A percentile compares a stretch with the other conserved stretches of the same genome.
These are phyloP conservation scores for Neonectria faginata DNA, from an alignment of 2,329 filamentous ascomycete genomes.

Conservation along the genomic window DNA sequence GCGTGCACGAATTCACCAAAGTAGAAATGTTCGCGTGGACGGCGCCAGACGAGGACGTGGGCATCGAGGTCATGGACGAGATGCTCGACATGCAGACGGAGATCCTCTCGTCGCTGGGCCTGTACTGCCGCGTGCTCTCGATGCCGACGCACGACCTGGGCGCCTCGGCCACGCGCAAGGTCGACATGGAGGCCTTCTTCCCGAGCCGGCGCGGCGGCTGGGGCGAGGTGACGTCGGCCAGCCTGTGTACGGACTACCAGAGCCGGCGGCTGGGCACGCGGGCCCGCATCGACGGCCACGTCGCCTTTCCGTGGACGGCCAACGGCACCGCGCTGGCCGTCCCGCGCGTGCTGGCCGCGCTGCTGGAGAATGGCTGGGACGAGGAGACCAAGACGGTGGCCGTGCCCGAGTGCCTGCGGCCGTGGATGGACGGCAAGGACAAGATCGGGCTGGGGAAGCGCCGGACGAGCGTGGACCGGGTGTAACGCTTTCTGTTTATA, in stretches of 20 bases:
- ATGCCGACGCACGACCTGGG: conserved; percentile 93
- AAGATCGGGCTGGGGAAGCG: conserved; percentile 64
- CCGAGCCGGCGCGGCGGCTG: conserved; percentile 80
- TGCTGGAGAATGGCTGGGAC: conserved; percentile 93
- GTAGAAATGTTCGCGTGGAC: conserved; percentile 98
- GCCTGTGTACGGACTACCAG: conserved; percentile 96
- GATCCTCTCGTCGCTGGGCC: conserved; percentile 79
- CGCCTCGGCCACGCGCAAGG: conserved; percentile 86
- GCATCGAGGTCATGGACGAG: conserved; percentile 78
- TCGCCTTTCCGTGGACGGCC: conserved; percentile 86
- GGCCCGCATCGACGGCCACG: conserved; percentile 67
- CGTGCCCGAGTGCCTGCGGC: conserved; percentile 82
- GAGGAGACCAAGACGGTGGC: conserved; percentile 73
- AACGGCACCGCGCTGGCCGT: conserved; percentile 96
- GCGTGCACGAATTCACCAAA: conserved; percentile 98
- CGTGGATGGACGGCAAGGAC: conserved; percentile 84
- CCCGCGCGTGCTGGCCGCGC: conserved; percentile 86
- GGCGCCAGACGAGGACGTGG: conserved; percentile 61
- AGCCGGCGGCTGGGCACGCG: conserved; percentile 83
- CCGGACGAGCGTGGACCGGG: conserved; percentile 45
- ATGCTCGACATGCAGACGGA: conserved; percentile 89
- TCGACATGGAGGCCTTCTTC: conserved; percentile 95
- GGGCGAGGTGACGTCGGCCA: conserved; percentile 93
- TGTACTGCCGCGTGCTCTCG: conserved; percentile 89
- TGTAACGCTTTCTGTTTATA: conserved; percentile 30